Base-by-base conservation (phyloP, 2,329 filamentous ascomycete species). In the Alternaria atra region DNA sequence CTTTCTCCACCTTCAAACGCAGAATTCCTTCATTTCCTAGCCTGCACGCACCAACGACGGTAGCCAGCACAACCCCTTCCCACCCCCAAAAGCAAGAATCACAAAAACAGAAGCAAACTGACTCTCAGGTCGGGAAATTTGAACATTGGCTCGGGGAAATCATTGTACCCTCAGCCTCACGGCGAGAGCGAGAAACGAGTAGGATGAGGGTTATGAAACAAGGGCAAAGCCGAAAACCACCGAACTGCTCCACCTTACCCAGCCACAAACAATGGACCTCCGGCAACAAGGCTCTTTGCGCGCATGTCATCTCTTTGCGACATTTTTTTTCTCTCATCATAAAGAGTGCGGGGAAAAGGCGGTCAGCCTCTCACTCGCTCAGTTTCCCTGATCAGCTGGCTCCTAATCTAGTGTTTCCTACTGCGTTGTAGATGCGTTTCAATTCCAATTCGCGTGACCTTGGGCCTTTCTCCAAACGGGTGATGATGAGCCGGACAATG, bases 101-200 rank as follows among this genome's bases (percentile, higher is more conserved):
- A 35, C 46, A 27, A 37, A 37, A 50, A 25, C 46, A 37, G 32
- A 50, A 42, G 20, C 32, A 50, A 50, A 7, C 32, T 25, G 32
- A 50, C 32, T 27, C 46, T 50, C 20, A 34, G 17, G 46, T 37
- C 46, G 46, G 46, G 46, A 35, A 50, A 50, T 50, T 50, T 50
- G 46, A 25, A 34, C 13, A 50, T 13, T 25, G 9, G 20, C 32
- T 50, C 32, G 46, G 46, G 32, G 46, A 50, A 20, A 50, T 50
- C 32, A 50, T 4, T 6, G 20, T 35, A 35, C 29, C 20, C 39
- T 50, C 32, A 50, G 46, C 46, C 46, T 50, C 46, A 50, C 46
- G 30, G 46, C 46, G 30, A 27, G 29, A 37, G 30, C 32, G 46
- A 35, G 46, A 50, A 35, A 27, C 30, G 32, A 50, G 13, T 15